Base-by-base conservation (phyloP, 2,329 filamentous ascomycete genomes). In the Tolypocladium tundrense region DNA sequence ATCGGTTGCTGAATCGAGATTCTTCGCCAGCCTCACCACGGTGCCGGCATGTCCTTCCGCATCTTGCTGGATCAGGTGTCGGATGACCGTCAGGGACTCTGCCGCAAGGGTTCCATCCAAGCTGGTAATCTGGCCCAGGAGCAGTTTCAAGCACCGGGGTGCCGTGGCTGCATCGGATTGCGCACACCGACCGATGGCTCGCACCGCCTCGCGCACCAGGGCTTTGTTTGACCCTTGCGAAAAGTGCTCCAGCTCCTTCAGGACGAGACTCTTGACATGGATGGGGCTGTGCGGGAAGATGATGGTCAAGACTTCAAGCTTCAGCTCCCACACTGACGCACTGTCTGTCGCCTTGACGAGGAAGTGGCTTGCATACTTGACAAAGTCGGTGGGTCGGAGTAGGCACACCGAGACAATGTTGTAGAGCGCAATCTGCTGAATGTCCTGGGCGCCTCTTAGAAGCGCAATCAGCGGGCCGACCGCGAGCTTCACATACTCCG, bases 341-440 rank as follows among this genome's bases (percentile, higher is more conserved):
- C 88, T 78, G 68, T 99, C 94, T 0, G 85, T 88, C 51, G 88
- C 83, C 58, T 87, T 86, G 56, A 99, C 83, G 13, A 99, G 80
- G 69, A 99, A 99, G 73, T 96, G 94, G 40, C 88, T 89, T 21
- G 88, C 84, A 68, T 96, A 93, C 68, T 85, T 88, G 58, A 93
- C 88, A 70, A 99, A 99, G n/a, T 87, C 82, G 43, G 82, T 77
- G 0, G 94, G 91, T 19, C 84, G 79, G 35, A 80, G 77, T 13
- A 97, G 79, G 66, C 90, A 94, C 51, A 99, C 89, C n/a, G 91
- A 88, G 13, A 97, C 91, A 59, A 97, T 92, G 69, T 97, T 97
- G 77, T 93, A 93, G 21, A 99, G 81, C 1, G 91, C 92, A 43
- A 96, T 83, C 67, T 95, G 87, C 68, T 96, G 88, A 55, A 96